phyloP scores from a whole-genome alignment of 2,329 filamentous ascomycete species.

The Penicillium sp. region DNA sequence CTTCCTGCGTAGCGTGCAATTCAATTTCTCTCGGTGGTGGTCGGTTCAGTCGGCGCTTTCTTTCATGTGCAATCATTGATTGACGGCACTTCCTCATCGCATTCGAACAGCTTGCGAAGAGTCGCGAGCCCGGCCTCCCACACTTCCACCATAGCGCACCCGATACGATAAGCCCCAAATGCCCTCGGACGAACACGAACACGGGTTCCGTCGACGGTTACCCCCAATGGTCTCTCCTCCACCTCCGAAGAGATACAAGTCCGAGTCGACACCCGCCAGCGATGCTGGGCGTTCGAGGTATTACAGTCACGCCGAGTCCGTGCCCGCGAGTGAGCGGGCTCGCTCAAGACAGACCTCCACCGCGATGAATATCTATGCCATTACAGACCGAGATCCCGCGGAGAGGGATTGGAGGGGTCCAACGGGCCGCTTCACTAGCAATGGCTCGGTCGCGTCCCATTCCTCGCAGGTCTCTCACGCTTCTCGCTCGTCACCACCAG shows the following conservation, averaged over 20 bases:
- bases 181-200: constrained; percentile 9
- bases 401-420: constrained; percentile 17
- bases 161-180: constrained; percentile 3
- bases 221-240: constrained; percentile 21
- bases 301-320: constrained; percentile 23
- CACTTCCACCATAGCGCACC: neutral
- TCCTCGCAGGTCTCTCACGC: constrained; percentile 17
- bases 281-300: constrained; percentile 23
- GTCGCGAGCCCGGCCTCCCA: neutral
- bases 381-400: constrained; percentile 30
- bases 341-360: constrained; percentile 35
- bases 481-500: constrained; percentile 19
- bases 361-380: constrained; percentile 34
- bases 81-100: neutral
- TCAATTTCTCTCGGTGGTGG: neutral
- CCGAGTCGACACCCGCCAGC: constrained; percentile 19
- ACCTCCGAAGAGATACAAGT: constrained; percentile 24
- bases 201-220: constrained; percentile 8
- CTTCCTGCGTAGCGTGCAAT: neutral
- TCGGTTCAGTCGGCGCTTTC: constrained; percentile 3
- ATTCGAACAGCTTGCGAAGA: neutral
- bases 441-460: constrained; percentile 29
- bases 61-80: constrained; percentile 9
- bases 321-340: constrained; percentile 24
- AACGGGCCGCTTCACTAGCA: constrained; percentile 25